Evolutionary conservation across 2,329 filamentous ascomycete genomes (phyloP).

Genomic region (Harringtonia lauricola): DNA sequence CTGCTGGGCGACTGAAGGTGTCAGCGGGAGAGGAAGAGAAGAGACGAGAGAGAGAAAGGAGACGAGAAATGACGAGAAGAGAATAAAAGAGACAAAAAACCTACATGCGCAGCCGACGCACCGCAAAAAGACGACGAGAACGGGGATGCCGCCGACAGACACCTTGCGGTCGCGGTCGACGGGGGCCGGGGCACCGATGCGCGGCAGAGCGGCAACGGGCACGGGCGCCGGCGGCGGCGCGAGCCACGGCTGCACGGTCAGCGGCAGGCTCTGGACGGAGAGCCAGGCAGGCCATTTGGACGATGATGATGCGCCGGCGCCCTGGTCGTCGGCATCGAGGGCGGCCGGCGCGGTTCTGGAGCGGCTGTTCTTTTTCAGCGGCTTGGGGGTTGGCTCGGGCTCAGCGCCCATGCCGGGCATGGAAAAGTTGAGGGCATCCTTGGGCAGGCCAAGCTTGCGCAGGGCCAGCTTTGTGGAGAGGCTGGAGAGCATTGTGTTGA

Average conservation of each 20-base stretch:
- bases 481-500: conserved; percentile 37
- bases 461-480: conserved; percentile 48
- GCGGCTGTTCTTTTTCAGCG: conserved; percentile 11
- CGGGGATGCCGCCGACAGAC: conserved; percentile 29
- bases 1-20: conserved; percentile 38
- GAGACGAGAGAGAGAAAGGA: not conserved
- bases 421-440: conserved; percentile 34
- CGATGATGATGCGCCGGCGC: conserved; percentile 14
- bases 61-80: conserved; percentile 1
- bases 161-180: conserved; percentile 33
- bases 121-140: conserved; percentile 39
- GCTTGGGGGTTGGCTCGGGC: not conserved
- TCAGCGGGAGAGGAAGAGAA: not conserved
- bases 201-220: conserved; percentile 29
- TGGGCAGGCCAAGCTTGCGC: conserved; percentile 43
- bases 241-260: conserved; percentile 43
- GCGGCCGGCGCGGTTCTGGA: conserved; percentile 14
- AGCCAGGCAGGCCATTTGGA: conserved; percentile 33
- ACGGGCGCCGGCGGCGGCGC: conserved; percentile 39
- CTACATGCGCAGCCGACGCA: conserved; percentile 46
- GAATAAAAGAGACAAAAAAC: conserved; percentile 14
- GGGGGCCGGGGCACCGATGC: conserved; percentile 36
- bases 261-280: conserved; percentile 35
- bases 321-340: conserved; percentile 19
- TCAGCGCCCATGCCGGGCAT: conserved; percentile 14